Conservation (phyloP, 2,329 filamentous ascomycete species). For the Pyrenophora seminiperda region DNA sequence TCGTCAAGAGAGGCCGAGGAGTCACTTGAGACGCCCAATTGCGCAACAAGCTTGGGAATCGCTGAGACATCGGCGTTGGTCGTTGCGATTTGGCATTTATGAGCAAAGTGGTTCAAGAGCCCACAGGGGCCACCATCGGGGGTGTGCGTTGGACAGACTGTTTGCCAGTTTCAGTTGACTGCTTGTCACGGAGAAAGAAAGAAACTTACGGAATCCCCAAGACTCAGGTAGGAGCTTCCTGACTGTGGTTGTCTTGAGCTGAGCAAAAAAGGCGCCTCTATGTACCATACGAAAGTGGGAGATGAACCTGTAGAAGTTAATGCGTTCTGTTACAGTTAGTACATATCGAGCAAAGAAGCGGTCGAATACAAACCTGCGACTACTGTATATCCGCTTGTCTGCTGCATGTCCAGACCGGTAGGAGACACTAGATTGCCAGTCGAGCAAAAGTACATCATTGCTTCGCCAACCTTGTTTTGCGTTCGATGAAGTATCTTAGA, state of each 20-base stretch:
- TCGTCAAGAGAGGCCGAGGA: constrained; percentile 81
- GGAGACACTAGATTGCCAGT: constrained; percentile 92
- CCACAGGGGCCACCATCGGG: constrained; percentile 96
- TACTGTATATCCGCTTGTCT: constrained; percentile 92
- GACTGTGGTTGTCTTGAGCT: constrained; percentile 95
- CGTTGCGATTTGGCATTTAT: constrained; percentile 91
- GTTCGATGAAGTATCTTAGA: constrained; percentile 77
- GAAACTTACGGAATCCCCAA: constrained; percentile 74
- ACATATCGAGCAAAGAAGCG: not conserved
- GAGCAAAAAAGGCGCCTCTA: constrained; percentile 97
- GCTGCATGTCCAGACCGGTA: constrained; percentile 91
- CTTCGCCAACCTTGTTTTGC: constrained; percentile 86
- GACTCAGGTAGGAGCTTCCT: constrained; percentile 94
- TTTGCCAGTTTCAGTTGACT: not conserved
- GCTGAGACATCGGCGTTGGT: constrained; percentile 73
- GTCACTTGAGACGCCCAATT: constrained; percentile 76
- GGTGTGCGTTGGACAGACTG: constrained; percentile 87
- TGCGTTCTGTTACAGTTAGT: constrained; percentile 41
- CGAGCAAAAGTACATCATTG: constrained; percentile 92
- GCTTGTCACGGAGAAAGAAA: not conserved
- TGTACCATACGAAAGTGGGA: constrained; percentile 99
- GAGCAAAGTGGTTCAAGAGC: constrained; percentile 89
- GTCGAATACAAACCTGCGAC: constrained; percentile 69
- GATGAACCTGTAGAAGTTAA: constrained; percentile 98
- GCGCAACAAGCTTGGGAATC: constrained; percentile 73